Conservation (phyloP, 1,284 basidiomycete species). For the Leccinum proliferum region DNA sequence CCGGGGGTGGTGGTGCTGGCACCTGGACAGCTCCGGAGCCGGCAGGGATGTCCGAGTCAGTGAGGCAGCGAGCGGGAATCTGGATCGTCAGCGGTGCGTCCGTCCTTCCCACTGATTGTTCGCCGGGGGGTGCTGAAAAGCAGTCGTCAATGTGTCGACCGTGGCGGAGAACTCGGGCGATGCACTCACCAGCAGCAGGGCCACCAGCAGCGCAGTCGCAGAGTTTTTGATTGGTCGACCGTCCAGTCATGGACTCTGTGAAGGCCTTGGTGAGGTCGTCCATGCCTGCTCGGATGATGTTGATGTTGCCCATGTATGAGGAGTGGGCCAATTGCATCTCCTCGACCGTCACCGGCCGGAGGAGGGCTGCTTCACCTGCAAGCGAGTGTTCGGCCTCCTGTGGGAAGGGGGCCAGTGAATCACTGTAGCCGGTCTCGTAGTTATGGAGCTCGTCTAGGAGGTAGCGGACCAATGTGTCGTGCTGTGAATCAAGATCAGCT, state of each 20-base stretch:
- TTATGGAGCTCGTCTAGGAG: constrained; percentile 28
- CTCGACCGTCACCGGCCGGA: neutral
- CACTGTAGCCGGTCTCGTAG: constrained; percentile 19
- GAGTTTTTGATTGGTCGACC: neutral
- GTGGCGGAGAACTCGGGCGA: no score
- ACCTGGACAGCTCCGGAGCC: neutral
- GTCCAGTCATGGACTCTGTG: neutral
- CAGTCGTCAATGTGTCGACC: neutral
- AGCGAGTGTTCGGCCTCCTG: neutral
- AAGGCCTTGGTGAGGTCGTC: no score
- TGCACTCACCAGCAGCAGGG: neutral
- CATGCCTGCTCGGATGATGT: neutral
- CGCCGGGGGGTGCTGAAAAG: neutral
- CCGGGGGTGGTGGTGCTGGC: neutral
- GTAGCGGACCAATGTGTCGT: constrained; percentile 30
- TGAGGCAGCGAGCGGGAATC: neutral
- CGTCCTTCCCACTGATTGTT: neutral
- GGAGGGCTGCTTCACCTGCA: neutral
- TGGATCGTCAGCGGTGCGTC: neutral
- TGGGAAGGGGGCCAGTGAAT: neutral
- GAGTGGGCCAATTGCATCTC: neutral
- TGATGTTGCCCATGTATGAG: neutral
- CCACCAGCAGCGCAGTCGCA: neutral
- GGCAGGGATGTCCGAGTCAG: neutral
- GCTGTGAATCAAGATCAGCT: constrained; percentile 16